A percentile compares a stretch with the other conserved stretches of the same genome.
Evolutionary conservation across 768 basidiomycete species (phyloP).

Genomic region (Rhodotorula diobovata): DNA sequence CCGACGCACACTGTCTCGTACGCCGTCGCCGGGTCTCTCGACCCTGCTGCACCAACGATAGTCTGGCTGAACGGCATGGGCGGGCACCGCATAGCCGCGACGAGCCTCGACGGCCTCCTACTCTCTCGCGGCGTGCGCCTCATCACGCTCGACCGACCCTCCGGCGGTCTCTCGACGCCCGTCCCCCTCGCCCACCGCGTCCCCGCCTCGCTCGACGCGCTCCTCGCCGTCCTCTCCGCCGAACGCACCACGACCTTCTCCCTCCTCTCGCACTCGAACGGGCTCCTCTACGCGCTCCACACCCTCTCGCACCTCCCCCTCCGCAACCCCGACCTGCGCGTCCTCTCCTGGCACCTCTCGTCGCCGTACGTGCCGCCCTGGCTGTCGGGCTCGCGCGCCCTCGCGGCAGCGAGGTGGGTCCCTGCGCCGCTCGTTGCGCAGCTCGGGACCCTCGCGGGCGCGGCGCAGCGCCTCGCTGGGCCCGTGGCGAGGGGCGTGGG

Average conservation of each 20-base stretch:
- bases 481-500: not conserved
- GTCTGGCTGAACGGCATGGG: constrained; percentile 33
- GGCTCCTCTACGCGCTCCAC: constrained; percentile 23
- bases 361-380: constrained; percentile 23
- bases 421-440: not conserved
- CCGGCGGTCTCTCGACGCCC: not conserved
- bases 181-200: not conserved
- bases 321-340: not conserved
- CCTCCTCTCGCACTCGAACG: constrained; percentile 31
- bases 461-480: not conserved
- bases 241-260: not conserved
- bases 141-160: constrained; percentile 26
- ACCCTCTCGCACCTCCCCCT: constrained; percentile 6
- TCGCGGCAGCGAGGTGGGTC: constrained; percentile 11
- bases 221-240: constrained; percentile 1
- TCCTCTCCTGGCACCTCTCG: constrained; percentile 17
- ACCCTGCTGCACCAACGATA: not conserved
- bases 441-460: not conserved
- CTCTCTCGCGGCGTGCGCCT: not conserved
- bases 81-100: constrained; percentile 3
- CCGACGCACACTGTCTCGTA: constrained; percentile 12
- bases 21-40: constrained; percentile 1
- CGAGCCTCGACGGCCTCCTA: constrained; percentile 11
- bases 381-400: not conserved
- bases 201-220: not conserved